Conservation (phyloP, 768 basidiomycete species). For the Filobasidium floriforme region DNA sequence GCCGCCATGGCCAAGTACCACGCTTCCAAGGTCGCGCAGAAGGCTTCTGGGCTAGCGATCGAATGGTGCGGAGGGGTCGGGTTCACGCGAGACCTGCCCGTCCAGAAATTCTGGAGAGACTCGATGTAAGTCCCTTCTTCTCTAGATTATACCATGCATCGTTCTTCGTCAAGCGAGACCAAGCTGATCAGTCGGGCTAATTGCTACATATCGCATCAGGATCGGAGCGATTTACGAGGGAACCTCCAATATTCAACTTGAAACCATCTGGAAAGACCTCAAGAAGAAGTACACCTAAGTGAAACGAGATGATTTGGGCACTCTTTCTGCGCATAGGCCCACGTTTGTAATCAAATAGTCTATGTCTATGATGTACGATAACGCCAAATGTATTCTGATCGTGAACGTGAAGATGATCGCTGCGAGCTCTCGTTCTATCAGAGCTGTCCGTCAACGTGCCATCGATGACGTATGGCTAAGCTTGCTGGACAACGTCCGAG, state of each 20-base stretch:
- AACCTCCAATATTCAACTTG: slow-evolving; percentile 94
- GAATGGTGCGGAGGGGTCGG: slow-evolving; percentile 81
- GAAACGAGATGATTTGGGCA: background rate
- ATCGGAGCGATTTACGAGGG: slow-evolving; percentile 50
- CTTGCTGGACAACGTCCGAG: no score
- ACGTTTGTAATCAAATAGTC: no score
- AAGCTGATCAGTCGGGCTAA: background rate
- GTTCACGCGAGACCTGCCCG: slow-evolving; percentile 67
- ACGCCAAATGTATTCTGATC: no score
- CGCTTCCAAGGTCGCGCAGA: slow-evolving; percentile 79
- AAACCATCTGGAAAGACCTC: slow-evolving; percentile 88
- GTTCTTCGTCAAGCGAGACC: background rate
- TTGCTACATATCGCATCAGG: slow-evolving; percentile 10
- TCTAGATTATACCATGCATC: background rate
- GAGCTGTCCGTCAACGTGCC: no score
- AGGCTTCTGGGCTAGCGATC: slow-evolving; percentile 78
- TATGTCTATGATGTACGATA: no score
- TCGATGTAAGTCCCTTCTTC: slow-evolving; percentile 19
- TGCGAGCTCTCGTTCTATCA: no score
- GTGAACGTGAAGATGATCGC: no score
- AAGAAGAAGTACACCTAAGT: slow-evolving; percentile 20
- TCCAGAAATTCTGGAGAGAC: slow-evolving; percentile 79
- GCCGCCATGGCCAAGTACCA: slow-evolving; percentile 98
- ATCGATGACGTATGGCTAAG: no score
- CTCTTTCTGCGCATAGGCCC: no score